Conservation (phyloP, 441 rosid species). For the Corymbia citriodora region DNA sequence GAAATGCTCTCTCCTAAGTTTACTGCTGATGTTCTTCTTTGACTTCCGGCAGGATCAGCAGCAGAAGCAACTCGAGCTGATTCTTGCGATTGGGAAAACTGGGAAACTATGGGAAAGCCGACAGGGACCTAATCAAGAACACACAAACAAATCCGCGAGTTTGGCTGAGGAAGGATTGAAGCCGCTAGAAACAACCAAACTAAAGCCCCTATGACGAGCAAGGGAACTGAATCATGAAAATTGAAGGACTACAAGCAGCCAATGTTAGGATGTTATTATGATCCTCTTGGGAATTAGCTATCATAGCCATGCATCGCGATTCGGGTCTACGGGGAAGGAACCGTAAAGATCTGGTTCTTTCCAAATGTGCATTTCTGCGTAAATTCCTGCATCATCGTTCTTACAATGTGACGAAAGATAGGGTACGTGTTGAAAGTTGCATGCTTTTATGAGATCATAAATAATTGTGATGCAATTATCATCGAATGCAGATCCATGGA, state of each 20-base stretch:
- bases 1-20: not conserved
- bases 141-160: conserved; percentile 16
- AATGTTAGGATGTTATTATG: not conserved
- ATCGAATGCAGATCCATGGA: not conserved
- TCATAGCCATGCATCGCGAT: not conserved
- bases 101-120: conserved; percentile 52
- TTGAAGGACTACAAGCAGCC: not conserved
- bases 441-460: not conserved
- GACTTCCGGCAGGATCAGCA: conserved; percentile 70
- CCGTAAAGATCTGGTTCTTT: not conserved
- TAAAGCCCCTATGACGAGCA: conserved; percentile 16
- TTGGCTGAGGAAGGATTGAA: conserved; percentile 15
- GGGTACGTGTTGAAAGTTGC: not conserved
- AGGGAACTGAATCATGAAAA: conserved; percentile 8
- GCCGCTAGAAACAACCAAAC: conserved; percentile 25
- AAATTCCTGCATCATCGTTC: not conserved
- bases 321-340: not conserved
- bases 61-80: conserved; percentile 75
- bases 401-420: not conserved
- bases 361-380: not conserved
- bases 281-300: not conserved
- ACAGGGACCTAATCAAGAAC: conserved; percentile 19
- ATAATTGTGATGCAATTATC: not conserved
- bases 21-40: not conserved
- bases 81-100: conserved; percentile 70